phyloP scores from a whole-genome alignment of 306 rosid species.

The Gleditsia sinensis region DNA sequence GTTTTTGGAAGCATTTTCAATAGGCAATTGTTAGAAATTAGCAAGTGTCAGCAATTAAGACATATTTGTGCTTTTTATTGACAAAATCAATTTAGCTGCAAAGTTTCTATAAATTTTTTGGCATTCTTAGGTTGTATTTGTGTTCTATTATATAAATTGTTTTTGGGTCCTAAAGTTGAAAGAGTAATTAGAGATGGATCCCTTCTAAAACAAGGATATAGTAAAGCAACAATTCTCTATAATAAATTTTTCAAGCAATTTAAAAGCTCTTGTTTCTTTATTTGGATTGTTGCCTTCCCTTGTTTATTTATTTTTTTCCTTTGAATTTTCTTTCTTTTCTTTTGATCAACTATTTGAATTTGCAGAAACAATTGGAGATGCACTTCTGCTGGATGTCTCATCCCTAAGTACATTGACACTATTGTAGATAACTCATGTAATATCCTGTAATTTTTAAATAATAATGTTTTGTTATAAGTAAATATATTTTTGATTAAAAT shows the following conservation, averaged over 20 bases:
- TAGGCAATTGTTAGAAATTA: neutral
- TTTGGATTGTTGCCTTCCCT: neutral
- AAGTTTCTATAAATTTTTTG: neutral
- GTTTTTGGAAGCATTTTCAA: neutral
- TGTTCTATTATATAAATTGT: neutral
- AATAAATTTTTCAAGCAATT: neutral
- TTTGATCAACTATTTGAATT: conserved; percentile 32
- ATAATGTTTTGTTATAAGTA: too few relatives aligned
- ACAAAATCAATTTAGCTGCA: neutral
- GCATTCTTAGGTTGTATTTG: neutral
- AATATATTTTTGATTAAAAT: too few relatives aligned
- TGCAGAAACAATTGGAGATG: conserved; percentile 97
- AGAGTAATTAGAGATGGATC: neutral
- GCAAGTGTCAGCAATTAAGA: neutral
- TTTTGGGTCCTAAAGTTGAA: neutral
- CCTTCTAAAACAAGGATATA: neutral
- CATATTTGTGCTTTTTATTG: neutral
- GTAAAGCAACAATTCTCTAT: conserved; percentile 16
- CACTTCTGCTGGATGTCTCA: conserved; percentile 99
- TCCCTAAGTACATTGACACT: conserved; percentile 85
- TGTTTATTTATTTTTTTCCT: neutral
- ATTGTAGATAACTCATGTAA: conserved; percentile 63
- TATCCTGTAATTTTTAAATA: too few relatives aligned
- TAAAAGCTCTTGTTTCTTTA: neutral
- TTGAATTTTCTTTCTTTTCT: conserved; percentile 14